Base-by-base conservation (phyloP, 2,329 filamentous ascomycete species). In the Cladophialophora bantiana region DNA sequence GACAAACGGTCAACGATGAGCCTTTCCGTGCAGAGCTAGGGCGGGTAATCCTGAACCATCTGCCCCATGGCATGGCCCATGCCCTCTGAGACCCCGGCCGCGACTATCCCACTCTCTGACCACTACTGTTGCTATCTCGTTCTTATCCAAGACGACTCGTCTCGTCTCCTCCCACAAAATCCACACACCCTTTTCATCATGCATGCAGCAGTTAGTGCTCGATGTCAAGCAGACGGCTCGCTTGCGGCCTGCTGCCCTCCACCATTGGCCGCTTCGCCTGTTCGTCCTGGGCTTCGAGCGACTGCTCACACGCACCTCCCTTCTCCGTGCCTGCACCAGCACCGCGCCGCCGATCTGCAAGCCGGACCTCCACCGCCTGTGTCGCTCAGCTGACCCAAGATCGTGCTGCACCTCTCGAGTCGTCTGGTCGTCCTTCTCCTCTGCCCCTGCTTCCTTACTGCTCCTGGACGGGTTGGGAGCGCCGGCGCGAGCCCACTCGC, bases 151-250 rank as follows among this genome's bases (percentile, higher is more conserved):
- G 34, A 45, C 58, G 38, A 59, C 45, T 66, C 56, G 62, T 58
- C 26, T 48, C 40, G 35, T 40, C 59, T 55, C 36, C 57, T 62
- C 52, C 64, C 52, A 62, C 67, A 66, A 50, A 59, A 64, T 35
- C 60, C 59, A 56, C 61, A 62, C 64, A 62, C 63, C 66, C 66
- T 65, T 50, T 53, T 58, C 62, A 35, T 62, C 63, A 62, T 68
- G 65, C 62, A 66, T 54, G 65, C 38, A 18, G 68, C 64, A 63
- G 63, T 42, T 69, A 68, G 66, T 58, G 66, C 64, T 66, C 63
- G 68, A 70, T 70, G 64, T 70, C 63, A 63, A 68, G 68, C 68
- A 67, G 62, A 54, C 54, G 61, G 63, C 55, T 70, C 68, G 68
- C 66, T 70, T 68, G 48, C 56, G 32, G 32, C 32, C 10, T 68